Base-by-base conservation (phyloP, 306 rosid species). In the Fragaria vesca region DNA sequence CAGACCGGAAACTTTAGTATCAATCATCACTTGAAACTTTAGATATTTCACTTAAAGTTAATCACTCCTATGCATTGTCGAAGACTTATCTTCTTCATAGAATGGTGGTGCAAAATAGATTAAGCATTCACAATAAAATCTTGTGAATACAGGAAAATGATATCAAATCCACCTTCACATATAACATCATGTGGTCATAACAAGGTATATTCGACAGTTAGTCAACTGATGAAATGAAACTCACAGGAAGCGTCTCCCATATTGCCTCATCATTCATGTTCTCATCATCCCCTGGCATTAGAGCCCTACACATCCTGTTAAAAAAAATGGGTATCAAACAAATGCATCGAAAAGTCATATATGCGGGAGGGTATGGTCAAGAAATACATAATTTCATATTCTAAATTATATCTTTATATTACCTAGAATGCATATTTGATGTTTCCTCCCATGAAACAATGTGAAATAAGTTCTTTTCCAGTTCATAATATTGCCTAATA, bases 241-340 rank as follows among this genome's bases (percentile, higher is more conserved):
- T 85, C 87, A 93, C 98, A 76, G 98, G 98, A 86, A 93, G 97
- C 10, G 94, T 90, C 83, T 91, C 98, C 99, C 99, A 93, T 81
- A 96, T 86, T 78, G 99, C 90, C 84, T 87, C 97, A 51, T 93
- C 98, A 70, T 88, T 93, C 93, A 96, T 79, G 91, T 81, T 86
- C 50, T 91, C 99, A 80, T 91, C 97, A 75, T 93, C 98, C 57
- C 97, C 99, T 26, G 98, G 98, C 98, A 96, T 86, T 50, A 93
- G 86, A 88, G 99, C 93, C 91, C 81, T 91, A 71, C 98, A 96
- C 98, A 96, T 96, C 83, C 99, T 96, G 91, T 83, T 81, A 69
- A 71, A 71, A 62, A 62, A 45, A 76, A 78, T 30, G 26, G 69
- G 55, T 15, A 54, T 51, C 40, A 55, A 77, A 54, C 82, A 80